phyloP scores from a whole-genome alignment of 192 early-diverging fungal genomes.

The Phycomyces nitens region DNA sequence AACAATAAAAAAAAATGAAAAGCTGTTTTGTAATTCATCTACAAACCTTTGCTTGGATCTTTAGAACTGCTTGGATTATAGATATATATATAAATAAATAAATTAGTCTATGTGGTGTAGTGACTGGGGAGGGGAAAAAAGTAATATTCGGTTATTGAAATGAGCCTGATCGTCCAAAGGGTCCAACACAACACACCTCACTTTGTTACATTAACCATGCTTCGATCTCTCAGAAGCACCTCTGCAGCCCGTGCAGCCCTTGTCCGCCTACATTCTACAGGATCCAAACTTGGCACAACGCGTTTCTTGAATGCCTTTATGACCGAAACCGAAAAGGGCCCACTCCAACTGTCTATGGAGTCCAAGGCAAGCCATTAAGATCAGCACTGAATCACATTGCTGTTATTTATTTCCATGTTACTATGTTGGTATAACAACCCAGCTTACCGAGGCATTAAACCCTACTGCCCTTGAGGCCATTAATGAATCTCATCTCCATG shows the following conservation, averaged over 20 bases:
- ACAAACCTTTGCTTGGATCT: too few species aligned
- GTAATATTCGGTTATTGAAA: too few species aligned
- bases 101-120: too few species aligned
- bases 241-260: background rate
- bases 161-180: too few species aligned
- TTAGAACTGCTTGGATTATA: too few species aligned
- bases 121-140: too few species aligned
- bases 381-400: background rate
- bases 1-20: background rate
- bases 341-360: constrained; percentile 30
- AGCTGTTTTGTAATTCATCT: too few species aligned
- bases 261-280: background rate
- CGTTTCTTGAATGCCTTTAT: constrained; percentile 30
- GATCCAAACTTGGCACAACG: constrained; percentile 8
- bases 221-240: background rate
- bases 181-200: too few species aligned
- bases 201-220: background rate
- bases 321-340: constrained; percentile 24
- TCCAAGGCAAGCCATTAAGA: constrained; percentile 17
- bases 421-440: too few species aligned
- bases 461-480: constrained; percentile 65
- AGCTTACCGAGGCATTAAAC: constrained; percentile 37
- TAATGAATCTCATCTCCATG: constrained; percentile 78
- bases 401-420: background rate
- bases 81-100: too few species aligned